A percentile compares a stretch with the other conserved stretches of the same genome.
Conservation (phyloP, 116 monocot species). For the Posidonia oceanica region DNA sequence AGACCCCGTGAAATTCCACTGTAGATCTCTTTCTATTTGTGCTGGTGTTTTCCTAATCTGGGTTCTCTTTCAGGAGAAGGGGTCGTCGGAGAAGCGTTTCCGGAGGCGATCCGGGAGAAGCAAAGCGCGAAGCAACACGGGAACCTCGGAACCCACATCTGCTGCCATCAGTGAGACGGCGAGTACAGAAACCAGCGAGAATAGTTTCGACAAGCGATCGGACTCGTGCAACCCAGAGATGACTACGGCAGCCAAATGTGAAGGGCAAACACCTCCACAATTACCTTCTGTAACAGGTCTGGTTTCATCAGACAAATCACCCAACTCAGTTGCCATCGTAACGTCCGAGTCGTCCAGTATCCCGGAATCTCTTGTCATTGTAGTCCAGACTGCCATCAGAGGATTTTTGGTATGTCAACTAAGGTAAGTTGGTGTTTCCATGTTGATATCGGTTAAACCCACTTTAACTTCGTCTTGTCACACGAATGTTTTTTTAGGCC, state of each 20-base stretch:
- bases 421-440: neutral
- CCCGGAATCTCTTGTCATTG: conserved; percentile 27
- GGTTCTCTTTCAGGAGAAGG: conserved; percentile 9
- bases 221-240: neutral
- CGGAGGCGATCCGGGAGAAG: conserved; percentile 49
- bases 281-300: neutral
- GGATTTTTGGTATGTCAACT: conserved; percentile 44
- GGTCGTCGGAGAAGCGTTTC: conserved; percentile 56
- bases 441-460: neutral
- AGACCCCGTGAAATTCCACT: too few species aligned
- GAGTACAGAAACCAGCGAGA: conserved; percentile 5
- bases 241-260: neutral
- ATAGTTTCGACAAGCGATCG: neutral
- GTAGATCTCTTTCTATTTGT: too few species aligned
- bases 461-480: neutral
- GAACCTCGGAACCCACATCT: conserved; percentile 30
- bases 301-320: neutral
- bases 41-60: neutral
- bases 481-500: neutral
- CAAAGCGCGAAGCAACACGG: conserved; percentile 29
- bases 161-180: conserved; percentile 14
- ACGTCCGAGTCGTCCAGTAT: neutral
- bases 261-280: neutral
- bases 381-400: conserved; percentile 70
- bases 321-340: neutral